Evolutionary conservation across 176 grass and related monocot species (phyloP), one percentile per base, ranked within the genome.

Genomic region (Raddia distichophylla): DNA sequence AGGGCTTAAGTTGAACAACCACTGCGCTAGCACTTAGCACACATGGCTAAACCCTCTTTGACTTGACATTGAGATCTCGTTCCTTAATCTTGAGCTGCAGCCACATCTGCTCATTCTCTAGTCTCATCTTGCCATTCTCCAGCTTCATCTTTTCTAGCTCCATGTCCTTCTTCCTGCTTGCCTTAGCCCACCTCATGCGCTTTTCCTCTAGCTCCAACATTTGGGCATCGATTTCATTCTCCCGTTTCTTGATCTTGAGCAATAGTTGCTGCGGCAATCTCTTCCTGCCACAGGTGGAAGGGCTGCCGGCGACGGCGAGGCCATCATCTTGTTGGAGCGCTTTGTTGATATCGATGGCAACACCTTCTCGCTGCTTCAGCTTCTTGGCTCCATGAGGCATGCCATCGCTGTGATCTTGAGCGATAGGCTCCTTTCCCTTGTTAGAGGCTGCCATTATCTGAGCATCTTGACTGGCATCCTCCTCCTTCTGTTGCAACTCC

Each of bases 341-440:
- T 64, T 58, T 59, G 52, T 80, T 69, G 65, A 80, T 44, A n/a
- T 80, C 64, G 51, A 69, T 32, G 34, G 35, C 5, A 8, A 80
- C 14, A 10, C 64, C 50, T 17, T 46, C 67, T 8, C 12, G 9
- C 7, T 9, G 51, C 20, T 57, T 80, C 52, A 46, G 19, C 40
- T 80, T 45, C n/a, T 58, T 67, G 17, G 18, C 20, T 12, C 8
- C 50, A 22, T 18, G 32, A n/a, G 16, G 5, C 1, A 2, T 34
- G 15, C 15, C 51, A 8, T 7, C 56, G 5, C 4, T 42, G 9
- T 60, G 8, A 6, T 48, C 65, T 69, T 59, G 11, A 10, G 51
- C 20, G 1, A 16, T 10, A 8, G 14, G 5, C n/a, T 46, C 19
- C 59, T 65, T 70, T 1, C 66, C 66, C 10, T 80, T 46, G n/a